phyloP scores from a whole-genome alignment of 116 monocot species.

The Phalaenopsis hybrid region DNA sequence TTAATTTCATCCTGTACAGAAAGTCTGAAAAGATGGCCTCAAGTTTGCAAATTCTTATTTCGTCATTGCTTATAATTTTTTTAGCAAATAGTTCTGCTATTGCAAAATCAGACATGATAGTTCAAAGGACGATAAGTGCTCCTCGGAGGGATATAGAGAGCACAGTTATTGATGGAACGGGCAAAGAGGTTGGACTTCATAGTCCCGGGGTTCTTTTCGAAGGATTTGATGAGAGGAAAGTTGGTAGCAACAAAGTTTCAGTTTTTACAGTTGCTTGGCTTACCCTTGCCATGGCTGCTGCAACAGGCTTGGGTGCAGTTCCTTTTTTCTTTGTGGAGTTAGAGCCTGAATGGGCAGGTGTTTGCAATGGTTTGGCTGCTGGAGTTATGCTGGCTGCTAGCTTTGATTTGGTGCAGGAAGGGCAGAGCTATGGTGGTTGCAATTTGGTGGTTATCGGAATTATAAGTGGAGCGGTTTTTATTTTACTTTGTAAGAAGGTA shows the following conservation, averaged over 20 bases:
- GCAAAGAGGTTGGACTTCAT: conserved; percentile 35
- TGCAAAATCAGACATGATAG: conserved; percentile 18
- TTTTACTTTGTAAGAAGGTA: conserved; percentile 97
- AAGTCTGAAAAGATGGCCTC: conserved; percentile 18
- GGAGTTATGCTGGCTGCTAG: conserved; percentile 99
- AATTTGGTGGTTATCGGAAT: conserved; percentile 80
- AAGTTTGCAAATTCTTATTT: background rate
- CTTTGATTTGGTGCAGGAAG: conserved; percentile 98
- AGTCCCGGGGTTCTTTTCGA: conserved; percentile 17
- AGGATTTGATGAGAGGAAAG: conserved; percentile 33
- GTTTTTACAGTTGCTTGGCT: conserved; percentile 71
- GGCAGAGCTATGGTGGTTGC: conserved; percentile 63
- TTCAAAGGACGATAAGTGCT: conserved; percentile 21
- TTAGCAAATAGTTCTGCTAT: background rate
- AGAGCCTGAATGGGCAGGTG: conserved; percentile 86
- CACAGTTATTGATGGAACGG: conserved; percentile 47
- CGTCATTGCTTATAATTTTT: conserved; percentile 5
- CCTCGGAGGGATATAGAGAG: conserved; percentile 43
- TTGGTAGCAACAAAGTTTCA: conserved; percentile 48
- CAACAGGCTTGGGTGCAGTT: conserved; percentile 88
- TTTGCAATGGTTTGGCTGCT: conserved; percentile 95
- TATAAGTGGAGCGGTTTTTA: conserved; percentile 75
- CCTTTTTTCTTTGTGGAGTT: conserved; percentile 97
- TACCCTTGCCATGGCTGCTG: conserved; percentile 94
- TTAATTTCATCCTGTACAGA: background rate